phyloP scores from a whole-genome alignment of 352 stramenopile species.

The Halophytophthora batemanensis region DNA sequence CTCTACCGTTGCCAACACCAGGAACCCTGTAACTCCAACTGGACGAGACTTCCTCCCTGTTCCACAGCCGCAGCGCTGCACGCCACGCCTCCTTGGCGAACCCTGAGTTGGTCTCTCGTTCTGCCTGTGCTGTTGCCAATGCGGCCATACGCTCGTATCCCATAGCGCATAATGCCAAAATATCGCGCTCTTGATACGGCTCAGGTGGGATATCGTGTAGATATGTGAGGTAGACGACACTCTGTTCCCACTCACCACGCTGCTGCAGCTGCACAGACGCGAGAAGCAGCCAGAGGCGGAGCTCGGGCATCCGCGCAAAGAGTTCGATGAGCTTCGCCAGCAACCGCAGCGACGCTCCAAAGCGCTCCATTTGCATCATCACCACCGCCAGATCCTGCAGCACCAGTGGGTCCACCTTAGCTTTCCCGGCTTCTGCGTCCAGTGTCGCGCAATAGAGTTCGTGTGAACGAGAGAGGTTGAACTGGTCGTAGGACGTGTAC shows the following conservation, averaged over 20 bases:
- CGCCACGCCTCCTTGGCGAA: slow-evolving; percentile 54
- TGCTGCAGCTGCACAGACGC: slow-evolving; percentile 61
- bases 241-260: slow-evolving; percentile 47
- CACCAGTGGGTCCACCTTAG: slow-evolving; percentile 33
- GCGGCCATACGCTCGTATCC: slow-evolving; percentile 31
- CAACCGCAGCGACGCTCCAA: slow-evolving; percentile 44
- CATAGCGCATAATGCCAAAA: slow-evolving; percentile 56
- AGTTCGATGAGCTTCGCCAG: slow-evolving; percentile 59
- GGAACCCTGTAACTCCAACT: slow-evolving; percentile 1
- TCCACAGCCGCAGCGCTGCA: slow-evolving; percentile 51
- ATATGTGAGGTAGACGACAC: slow-evolving; percentile 57
- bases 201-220: slow-evolving; percentile 44
- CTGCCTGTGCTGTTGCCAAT: not conserved
- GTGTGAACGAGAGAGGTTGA: slow-evolving; percentile 45
- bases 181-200: slow-evolving; percentile 58
- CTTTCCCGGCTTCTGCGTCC: slow-evolving; percentile 1
- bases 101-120: slow-evolving; percentile 1
- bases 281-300: slow-evolving; percentile 58
- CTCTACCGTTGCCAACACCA: slow-evolving; percentile 1
- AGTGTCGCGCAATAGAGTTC: slow-evolving; percentile 42
- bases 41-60: slow-evolving; percentile 22
- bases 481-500: slow-evolving; percentile 52
- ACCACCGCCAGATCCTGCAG: slow-evolving; percentile 64
- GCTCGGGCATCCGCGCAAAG: slow-evolving; percentile 41
- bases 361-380: slow-evolving; percentile 56